phyloP scores from a whole-genome alignment of 345 rosid genomes.

The Eutrema heterophyllum region DNA sequence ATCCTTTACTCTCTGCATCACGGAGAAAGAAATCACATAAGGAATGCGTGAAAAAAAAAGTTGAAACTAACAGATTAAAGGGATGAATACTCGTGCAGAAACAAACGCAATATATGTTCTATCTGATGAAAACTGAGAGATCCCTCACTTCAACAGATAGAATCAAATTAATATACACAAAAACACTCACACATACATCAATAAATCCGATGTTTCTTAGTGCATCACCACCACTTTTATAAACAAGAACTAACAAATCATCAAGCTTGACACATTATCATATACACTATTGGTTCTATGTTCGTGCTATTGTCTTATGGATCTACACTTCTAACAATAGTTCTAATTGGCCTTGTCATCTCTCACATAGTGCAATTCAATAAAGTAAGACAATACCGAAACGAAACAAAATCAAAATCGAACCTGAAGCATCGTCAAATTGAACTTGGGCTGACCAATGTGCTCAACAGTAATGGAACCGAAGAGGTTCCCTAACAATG shows the following conservation, averaged over 20 bases:
- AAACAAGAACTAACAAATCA: background rate
- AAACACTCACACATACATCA: too few species aligned
- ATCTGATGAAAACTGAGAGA: too few species aligned
- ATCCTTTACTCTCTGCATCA: conserved; percentile 65
- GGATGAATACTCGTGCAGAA: background rate
- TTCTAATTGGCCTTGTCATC: background rate
- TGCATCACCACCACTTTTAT: background rate
- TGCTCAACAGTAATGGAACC: conserved; percentile 92
- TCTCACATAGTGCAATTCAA: background rate
- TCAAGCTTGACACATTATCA: background rate
- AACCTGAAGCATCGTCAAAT: conserved; percentile 65
- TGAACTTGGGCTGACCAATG: conserved; percentile 78
- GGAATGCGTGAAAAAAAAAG: background rate
- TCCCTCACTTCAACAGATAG: background rate
- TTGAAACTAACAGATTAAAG: background rate
- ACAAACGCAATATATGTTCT: background rate
- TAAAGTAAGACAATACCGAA: too few species aligned
- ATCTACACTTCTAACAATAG: background rate
- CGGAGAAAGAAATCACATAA: background rate
- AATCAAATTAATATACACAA: too few species aligned
- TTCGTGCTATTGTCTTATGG: background rate
- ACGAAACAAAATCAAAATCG: background rate
- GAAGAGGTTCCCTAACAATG: conserved; percentile 80
- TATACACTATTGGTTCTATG: background rate
- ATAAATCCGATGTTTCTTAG: too few species aligned